Evolutionary conservation across 345 rosid species (phyloP).

Genomic region (Litchi chinensis): DNA sequence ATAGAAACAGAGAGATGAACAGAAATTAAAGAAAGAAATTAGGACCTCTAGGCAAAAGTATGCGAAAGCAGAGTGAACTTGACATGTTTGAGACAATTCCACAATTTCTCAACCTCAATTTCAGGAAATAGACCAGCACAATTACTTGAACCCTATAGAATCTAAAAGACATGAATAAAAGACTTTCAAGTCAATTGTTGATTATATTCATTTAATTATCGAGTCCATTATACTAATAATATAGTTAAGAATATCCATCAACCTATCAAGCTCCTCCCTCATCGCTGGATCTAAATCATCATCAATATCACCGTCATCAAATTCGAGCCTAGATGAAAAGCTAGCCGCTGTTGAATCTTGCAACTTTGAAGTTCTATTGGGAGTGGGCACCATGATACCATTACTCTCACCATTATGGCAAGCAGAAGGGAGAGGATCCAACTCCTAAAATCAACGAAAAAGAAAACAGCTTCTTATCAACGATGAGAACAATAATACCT

Average conservation of each 20-base stretch:
- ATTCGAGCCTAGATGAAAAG: conserved; percentile 44
- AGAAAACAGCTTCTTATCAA: conserved; percentile 5
- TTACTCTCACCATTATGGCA: conserved; percentile 30
- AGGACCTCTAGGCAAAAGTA: background rate
- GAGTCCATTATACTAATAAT: conserved; percentile 10
- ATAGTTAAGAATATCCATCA: conserved; percentile 1
- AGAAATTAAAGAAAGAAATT: background rate
- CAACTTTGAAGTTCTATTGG: conserved; percentile 37
- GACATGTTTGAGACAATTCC: background rate
- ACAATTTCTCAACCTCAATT: background rate
- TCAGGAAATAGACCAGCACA: background rate
- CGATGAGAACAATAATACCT: background rate
- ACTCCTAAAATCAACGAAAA: conserved; percentile 35
- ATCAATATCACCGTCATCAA: conserved; percentile 53
- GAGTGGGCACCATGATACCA: conserved; percentile 22
- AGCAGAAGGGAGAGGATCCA: conserved; percentile 26
- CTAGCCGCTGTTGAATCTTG: conserved; percentile 34
- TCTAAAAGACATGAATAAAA: background rate
- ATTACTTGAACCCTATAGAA: too few relatives aligned
- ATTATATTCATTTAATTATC: background rate
- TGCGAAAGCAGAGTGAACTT: background rate
- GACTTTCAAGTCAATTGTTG: background rate
- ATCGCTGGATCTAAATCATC: conserved; percentile 64
- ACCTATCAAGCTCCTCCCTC: conserved; percentile 69
- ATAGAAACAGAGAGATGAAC: background rate